Percentiles rank a stretch among this genome's conserved stretches.
phyloP scores from a whole-genome alignment of 805 yeast genomes.

The Lipomyces orientalis region DNA sequence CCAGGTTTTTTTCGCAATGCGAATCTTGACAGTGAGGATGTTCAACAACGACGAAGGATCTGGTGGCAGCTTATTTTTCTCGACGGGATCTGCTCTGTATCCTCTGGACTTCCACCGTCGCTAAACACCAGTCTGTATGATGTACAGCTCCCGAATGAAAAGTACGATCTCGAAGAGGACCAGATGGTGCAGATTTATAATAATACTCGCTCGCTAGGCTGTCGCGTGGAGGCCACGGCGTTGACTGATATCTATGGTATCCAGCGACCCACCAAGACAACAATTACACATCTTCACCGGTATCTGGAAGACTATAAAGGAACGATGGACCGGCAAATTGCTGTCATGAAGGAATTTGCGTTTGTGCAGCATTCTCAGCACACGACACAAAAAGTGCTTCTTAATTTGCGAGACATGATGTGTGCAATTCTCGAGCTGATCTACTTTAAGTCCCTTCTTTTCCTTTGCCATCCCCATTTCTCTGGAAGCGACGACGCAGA shows the following conservation, averaged over 20 bases:
- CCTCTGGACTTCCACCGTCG: slow-evolving; percentile 25
- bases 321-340: background rate
- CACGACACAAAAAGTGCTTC: background rate
- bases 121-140: slow-evolving; percentile 10
- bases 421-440: slow-evolving; percentile 9
- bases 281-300: background rate
- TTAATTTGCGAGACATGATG: background rate
- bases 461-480: slow-evolving; percentile 10
- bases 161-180: slow-evolving; percentile 18
- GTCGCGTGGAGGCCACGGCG: slow-evolving; percentile 13
- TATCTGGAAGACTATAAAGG: background rate
- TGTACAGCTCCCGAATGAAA: slow-evolving; percentile 24
- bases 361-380: background rate
- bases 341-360: background rate
- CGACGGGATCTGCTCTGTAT: slow-evolving; percentile 20
- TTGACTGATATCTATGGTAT: slow-evolving; percentile 29
- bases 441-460: slow-evolving; percentile 12
- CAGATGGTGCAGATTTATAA: slow-evolving; percentile 18
- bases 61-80: slow-evolving; percentile 30
- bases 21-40: background rate
- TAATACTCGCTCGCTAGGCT: slow-evolving; percentile 16
- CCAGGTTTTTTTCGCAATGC: slow-evolving; percentile 16
- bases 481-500: background rate
- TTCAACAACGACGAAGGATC: slow-evolving; percentile 16
- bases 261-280: background rate